Evolutionary conservation across 495 filamentous ascomycete species (phyloP), one percentile per base, ranked within the genome.

Genomic region (Penicillium atrosanguineum): DNA sequence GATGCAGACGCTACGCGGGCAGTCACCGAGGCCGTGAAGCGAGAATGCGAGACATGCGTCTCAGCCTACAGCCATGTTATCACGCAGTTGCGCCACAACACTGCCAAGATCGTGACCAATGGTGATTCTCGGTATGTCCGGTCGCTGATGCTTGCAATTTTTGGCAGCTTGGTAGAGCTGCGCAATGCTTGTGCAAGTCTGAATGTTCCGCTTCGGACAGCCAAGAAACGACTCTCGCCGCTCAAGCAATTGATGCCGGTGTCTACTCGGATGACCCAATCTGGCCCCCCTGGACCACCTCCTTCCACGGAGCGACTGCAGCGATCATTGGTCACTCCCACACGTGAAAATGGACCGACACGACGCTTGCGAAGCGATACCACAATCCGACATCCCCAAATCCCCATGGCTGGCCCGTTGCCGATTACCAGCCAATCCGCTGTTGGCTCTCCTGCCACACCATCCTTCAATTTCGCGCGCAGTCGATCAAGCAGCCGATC

Each of bases 91-190:
- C 81, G 84, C 55, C 78, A 83, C 56, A 89, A 86, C 51, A 79
- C 87, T 40, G 77, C 83, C 38, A 83, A 86, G 15, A 85, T 95
- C 46, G 79, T 90, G 23, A 76, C 84, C 48, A 85, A 90, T 54
- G 84, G 83, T 20, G 89, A 95, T 61, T 81, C 86, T 7, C 82
- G 87, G 18, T 91, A 92, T 60, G 83, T 94, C 46, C 85, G 91
- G 8, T 91, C 86, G 0, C 70, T 95, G 51, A 79, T 96, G 76
- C 77, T 91, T 41, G 83, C 87, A 68, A 76, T 94, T 29, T 95
- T 88, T 62, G 88, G 89, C 46, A 88, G 89, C 59, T 79, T 89
- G 25, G 81, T 89, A 59, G 91, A 96, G 65, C 71, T 91, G 44
- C 86, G 75, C 11, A 82, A 83, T 62, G 72, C 78, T 23, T 80